These are phyloP conservation scores for Colletotrichum cuscutae DNA, from an alignment of 2,329 filamentous ascomycete species.

Conservation along the genomic window DNA sequence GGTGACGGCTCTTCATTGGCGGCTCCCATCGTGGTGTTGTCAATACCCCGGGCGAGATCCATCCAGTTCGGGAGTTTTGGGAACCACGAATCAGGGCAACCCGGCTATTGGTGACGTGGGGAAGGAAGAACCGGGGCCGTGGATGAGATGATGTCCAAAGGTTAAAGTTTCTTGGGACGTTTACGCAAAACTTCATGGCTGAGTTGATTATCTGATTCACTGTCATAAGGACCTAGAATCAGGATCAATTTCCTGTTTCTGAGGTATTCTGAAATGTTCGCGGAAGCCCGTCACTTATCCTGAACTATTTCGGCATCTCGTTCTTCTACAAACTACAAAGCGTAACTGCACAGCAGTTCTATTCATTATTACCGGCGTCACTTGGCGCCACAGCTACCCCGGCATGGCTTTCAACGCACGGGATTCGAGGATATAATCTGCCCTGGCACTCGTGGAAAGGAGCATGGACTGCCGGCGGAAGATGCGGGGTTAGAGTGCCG, in stretches of 20 bases:
- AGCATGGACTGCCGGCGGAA: not conserved
- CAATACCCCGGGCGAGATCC: not conserved
- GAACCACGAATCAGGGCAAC: slow-evolving; percentile 33
- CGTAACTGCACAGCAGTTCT: not conserved
- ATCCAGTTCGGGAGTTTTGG: not conserved
- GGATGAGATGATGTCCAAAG: not conserved
- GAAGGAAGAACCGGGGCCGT: not conserved
- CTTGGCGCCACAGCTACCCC: not conserved
- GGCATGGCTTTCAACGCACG: not conserved
- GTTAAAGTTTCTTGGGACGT: not conserved
- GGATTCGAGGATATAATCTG: slow-evolving; percentile 3
- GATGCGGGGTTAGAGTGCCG: not conserved
- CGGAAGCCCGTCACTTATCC: too few relatives aligned
- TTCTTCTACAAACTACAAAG: not conserved
- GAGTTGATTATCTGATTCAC: too few relatives aligned
- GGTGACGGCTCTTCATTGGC: slow-evolving; percentile 15
- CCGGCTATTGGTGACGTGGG: not conserved
- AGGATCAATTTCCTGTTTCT: too few relatives aligned
- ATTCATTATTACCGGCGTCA: not conserved
- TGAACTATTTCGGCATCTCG: not conserved
- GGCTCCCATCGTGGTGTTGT: not conserved
- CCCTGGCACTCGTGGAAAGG: not conserved
- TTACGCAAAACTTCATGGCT: not conserved
- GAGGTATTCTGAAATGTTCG: too few relatives aligned
- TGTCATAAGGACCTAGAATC: not conserved